These are phyloP conservation scores for Stereum hirsutum DNA, from an alignment of 1,284 basidiomycete species.

Conservation along the genomic window DNA sequence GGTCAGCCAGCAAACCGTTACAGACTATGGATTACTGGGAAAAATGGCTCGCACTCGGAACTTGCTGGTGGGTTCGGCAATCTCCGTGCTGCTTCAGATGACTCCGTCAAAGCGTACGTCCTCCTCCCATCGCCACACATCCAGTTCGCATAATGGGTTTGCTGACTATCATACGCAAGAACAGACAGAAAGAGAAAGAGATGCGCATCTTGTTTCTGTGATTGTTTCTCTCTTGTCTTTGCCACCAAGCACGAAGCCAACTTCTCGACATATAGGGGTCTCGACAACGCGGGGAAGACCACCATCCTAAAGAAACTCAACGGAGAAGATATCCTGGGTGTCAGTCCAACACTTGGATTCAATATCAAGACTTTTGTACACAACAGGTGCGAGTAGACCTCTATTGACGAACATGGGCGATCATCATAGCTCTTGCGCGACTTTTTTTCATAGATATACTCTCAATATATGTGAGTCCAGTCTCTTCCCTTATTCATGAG, in stretches of 20 bases:
- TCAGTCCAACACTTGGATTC: slow-evolving; percentile 96
- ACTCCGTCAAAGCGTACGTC: too few species aligned
- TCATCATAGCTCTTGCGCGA: background rate
- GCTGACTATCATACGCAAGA: slow-evolving; percentile 96
- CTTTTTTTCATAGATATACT: slow-evolving; percentile 55
- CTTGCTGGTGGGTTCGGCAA: too few species aligned
- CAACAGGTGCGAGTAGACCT: slow-evolving; percentile 57
- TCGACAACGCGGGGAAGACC: slow-evolving; percentile 99
- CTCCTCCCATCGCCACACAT: too few species aligned
- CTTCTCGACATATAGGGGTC: slow-evolving; percentile 60
- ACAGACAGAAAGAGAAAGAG: slow-evolving; percentile 89
- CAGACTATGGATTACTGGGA: too few species aligned
- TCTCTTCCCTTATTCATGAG: background rate
- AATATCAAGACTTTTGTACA: slow-evolving; percentile 96
- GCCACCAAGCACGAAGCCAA: background rate
- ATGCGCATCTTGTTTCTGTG: slow-evolving; percentile 96
- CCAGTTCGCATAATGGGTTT: too few species aligned
- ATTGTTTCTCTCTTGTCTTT: slow-evolving; percentile 4
- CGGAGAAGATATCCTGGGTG: slow-evolving; percentile 78
- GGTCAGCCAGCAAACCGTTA: too few species aligned
- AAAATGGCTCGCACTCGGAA: too few species aligned
- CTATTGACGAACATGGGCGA: slow-evolving; percentile 1
- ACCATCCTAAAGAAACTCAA: slow-evolving; percentile 95
- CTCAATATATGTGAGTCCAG: slow-evolving; percentile 75
- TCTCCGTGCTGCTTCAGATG: too few species aligned